Conservation (phyloP, 1,284 basidiomycete genomes). For the Ustilago hordei region DNA sequence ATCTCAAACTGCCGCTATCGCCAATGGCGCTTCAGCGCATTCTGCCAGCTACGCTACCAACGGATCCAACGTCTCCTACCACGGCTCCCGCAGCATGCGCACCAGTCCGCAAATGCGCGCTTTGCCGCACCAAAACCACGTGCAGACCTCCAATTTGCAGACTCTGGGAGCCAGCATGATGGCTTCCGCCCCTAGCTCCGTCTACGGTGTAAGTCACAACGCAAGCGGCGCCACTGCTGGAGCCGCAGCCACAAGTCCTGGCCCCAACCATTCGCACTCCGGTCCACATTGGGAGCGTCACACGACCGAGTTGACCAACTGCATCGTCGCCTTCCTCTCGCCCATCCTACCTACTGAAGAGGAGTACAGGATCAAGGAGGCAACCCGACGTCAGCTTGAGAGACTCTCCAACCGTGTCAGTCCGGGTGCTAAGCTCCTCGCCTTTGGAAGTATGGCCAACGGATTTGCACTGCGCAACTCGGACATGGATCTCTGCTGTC, state of each 20-base stretch:
- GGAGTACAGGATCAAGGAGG: slow-evolving; percentile 78
- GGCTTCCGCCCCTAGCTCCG: slow-evolving; percentile 21
- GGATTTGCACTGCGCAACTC: slow-evolving; percentile 94
- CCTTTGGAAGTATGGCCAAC: slow-evolving; percentile 90
- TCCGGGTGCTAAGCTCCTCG: slow-evolving; percentile 87
- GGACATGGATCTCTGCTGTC: slow-evolving; percentile 98
- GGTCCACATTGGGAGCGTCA: slow-evolving; percentile 61
- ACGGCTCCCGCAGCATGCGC: slow-evolving; percentile 39
- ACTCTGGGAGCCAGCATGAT: slow-evolving; percentile 21
- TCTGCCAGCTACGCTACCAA: slow-evolving; percentile 13
- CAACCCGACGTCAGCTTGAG: slow-evolving; percentile 92
- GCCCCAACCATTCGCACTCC: slow-evolving; percentile 18
- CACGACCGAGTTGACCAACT: slow-evolving; percentile 64
- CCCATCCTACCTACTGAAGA: slow-evolving; percentile 68
- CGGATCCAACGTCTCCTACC: slow-evolving; percentile 21
- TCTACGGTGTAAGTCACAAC: slow-evolving; percentile 12
- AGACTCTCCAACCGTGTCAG: slow-evolving; percentile 93
- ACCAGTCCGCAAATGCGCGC: slow-evolving; percentile 49
- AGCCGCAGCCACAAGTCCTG: slow-evolving; percentile 25
- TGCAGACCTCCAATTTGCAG: slow-evolving; percentile 23
- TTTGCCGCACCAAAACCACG: slow-evolving; percentile 29
- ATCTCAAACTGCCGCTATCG: slow-evolving; percentile 34
- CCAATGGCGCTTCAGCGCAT: slow-evolving; percentile 27
- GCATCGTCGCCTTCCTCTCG: slow-evolving; percentile 65
- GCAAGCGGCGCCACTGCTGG: slow-evolving; percentile 1